phyloP scores from a whole-genome alignment of 2,329 filamentous ascomycete species.

The Clathrospora elynae region DNA sequence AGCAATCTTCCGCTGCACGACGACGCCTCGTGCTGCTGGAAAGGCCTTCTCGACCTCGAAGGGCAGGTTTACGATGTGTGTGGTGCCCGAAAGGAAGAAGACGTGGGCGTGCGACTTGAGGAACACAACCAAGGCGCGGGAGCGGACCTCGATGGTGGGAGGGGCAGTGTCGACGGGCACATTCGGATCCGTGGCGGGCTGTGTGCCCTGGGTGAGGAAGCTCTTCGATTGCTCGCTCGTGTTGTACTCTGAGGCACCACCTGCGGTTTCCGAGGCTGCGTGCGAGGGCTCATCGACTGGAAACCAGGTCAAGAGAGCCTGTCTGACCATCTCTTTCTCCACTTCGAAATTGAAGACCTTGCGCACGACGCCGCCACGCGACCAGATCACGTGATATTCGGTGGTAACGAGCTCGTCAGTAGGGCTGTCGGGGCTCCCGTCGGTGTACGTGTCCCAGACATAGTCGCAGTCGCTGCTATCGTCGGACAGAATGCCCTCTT shows the following conservation, averaged over 20 bases:
- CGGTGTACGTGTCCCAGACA: conserved; percentile 70
- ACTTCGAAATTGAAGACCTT: conserved; percentile 85
- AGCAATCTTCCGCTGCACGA: conserved; percentile 80
- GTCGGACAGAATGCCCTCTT: conserved; percentile 74
- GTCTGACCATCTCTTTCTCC: conserved; percentile 84
- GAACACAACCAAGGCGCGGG: conserved; percentile 79
- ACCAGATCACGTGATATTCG: conserved; percentile 81
- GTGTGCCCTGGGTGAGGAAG: conserved; percentile 42
- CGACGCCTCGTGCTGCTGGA: conserved; percentile 78
- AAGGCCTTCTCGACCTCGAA: conserved; percentile 92
- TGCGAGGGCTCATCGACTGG: conserved; percentile 52
- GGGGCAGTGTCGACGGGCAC: conserved; percentile 23
- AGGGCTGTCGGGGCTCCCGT: conserved; percentile 51
- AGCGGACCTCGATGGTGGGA: conserved; percentile 33
- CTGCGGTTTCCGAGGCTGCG: conserved; percentile 12
- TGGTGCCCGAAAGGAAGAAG: conserved; percentile 86
- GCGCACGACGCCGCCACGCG: conserved; percentile 79
- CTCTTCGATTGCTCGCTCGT: conserved; percentile 22
- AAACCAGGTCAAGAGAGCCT: conserved; percentile 86
- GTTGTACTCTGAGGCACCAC: conserved; percentile 20
- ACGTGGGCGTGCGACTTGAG: conserved; percentile 92
- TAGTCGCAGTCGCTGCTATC: conserved; percentile 71
- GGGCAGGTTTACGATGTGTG: conserved; percentile 87
- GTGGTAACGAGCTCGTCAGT: conserved; percentile 85
- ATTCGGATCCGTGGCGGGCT: conserved; percentile 39